Percentiles rank a stretch among this genome's conserved stretches.
phyloP scores from a whole-genome alignment of 2,329 filamentous ascomycete genomes.

The Sphaerostilbella broomeana region DNA sequence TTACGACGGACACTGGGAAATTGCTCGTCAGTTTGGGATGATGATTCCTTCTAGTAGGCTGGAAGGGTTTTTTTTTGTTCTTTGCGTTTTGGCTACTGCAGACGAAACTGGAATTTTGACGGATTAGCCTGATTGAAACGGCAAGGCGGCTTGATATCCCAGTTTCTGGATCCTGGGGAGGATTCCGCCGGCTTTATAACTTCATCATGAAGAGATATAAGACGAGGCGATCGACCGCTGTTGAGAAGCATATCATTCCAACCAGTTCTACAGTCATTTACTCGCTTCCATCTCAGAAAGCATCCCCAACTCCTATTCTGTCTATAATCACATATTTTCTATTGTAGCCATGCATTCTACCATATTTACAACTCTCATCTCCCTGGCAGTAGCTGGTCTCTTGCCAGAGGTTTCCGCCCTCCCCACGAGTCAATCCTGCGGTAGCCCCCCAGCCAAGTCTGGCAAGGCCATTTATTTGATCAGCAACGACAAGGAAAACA shows the following conservation, averaged over 20 bases:
- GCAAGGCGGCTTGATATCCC: too few relatives aligned
- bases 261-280: neutral
- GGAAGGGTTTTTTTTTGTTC: too few relatives aligned
- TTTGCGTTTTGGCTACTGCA: too few relatives aligned
- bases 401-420: conserved; percentile 1
- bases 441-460: neutral
- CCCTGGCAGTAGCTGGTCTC: conserved; percentile 1
- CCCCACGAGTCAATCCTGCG: neutral
- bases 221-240: neutral
- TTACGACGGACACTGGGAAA: neutral
- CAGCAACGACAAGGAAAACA: conserved; percentile 45
- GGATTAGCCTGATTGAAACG: too few relatives aligned
- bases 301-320: neutral
- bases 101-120: neutral
- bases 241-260: neutral
- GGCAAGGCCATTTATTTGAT: conserved; percentile 49
- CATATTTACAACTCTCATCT: conserved; percentile 2
- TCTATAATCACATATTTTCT: too few relatives aligned
- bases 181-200: too few relatives aligned
- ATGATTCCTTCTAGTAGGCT: too few relatives aligned
- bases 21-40: too few relatives aligned
- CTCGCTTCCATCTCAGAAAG: neutral
- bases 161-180: neutral
- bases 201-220: too few relatives aligned
- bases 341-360: conserved; percentile 9